Base-by-base conservation (phyloP, 352 stramenopile species). In the Globisporangium cederbergense region DNA sequence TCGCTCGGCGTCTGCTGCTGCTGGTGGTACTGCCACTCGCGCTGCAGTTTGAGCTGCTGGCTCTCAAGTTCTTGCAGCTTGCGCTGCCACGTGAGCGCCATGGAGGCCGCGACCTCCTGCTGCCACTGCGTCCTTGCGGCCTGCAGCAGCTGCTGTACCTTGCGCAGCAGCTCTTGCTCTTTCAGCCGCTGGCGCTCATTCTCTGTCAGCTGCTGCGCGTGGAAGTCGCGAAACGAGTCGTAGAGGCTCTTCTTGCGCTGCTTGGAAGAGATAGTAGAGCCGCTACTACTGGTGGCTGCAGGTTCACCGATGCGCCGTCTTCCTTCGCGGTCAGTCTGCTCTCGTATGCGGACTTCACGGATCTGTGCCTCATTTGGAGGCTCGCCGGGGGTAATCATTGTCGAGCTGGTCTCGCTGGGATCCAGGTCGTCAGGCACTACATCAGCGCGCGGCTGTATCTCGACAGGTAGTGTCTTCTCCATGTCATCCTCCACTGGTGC, bases 141-240 rank as follows among this genome's bases (percentile, higher is more conserved):
- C 34, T 71, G 46, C n/a, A 85, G 53, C 25, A 85, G 58, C 46
- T 77, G 68, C 28, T 85, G 76, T 57, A 88, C 66, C 34, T 75
- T 71, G 8, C 62, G 69, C 36, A 88, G 70, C 11, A 81, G 6
- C 9, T 75, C 70, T 13, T 84, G 68, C 49, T 88, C 76, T 9
- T 64, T 49, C 1, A 58, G 62, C 0, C 66, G 67, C 30, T 75
- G 55, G 2, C 77, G 68, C 2, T 58, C 68, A n/a, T 78, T 70
- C 46, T 87, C 76, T 7, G 64, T 66, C 2, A 56, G 60, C 38
- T 86, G 74, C 11, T 81, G 62, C 10, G 80, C 66, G 46, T 83
- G 81, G 50, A 81, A 78, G 56, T 82, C 71, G 28, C 84, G 77
- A 53, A 82, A 77, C 54, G 70, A 76, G 18, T 68, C 66, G 43